These are phyloP conservation scores for Alternaria hordeiaustralica DNA, from an alignment of 2,329 filamentous ascomycete genomes.

Conservation along the genomic window DNA sequence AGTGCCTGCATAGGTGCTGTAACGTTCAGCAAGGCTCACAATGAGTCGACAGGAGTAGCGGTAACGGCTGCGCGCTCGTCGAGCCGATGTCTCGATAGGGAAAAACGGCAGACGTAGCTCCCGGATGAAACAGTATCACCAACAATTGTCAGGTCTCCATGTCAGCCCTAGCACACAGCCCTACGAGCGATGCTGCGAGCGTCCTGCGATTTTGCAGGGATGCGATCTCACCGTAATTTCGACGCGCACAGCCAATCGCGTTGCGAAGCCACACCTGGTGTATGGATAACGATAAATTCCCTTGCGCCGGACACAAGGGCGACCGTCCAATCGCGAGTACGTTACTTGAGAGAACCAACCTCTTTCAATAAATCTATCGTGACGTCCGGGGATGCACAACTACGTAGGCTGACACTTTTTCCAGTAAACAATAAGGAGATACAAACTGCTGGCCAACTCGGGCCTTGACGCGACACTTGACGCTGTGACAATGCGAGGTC, in stretches of 20 bases:
- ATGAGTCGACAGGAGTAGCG: slow-evolving; percentile 14
- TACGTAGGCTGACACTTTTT: slow-evolving; percentile 1
- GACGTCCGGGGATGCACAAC: not conserved
- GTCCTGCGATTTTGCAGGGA: slow-evolving; percentile 18
- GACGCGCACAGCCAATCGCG: not conserved
- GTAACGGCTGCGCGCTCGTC: slow-evolving; percentile 20
- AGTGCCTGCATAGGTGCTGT: slow-evolving; percentile 13
- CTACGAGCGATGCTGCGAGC: slow-evolving; percentile 21
- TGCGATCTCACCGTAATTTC: slow-evolving; percentile 34
- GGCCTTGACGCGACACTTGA: not conserved
- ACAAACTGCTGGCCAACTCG: not conserved
- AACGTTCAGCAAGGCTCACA: slow-evolving; percentile 10
- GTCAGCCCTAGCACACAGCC: slow-evolving; percentile 33
- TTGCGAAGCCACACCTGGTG: not conserved
- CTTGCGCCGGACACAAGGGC: not conserved
- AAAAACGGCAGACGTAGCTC: not conserved
- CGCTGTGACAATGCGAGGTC: not conserved
- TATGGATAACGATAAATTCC: not conserved
- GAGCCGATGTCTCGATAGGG: slow-evolving; percentile 1
- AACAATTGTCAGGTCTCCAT: not conserved
- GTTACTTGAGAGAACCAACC: not conserved
- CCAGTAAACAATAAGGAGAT: not conserved
- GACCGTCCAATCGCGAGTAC: slow-evolving; percentile 1
- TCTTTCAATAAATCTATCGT: not conserved
- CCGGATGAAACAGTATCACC: not conserved